Conservation (phyloP, 2,329 filamentous ascomycete genomes). For the Botrytis fabae region DNA sequence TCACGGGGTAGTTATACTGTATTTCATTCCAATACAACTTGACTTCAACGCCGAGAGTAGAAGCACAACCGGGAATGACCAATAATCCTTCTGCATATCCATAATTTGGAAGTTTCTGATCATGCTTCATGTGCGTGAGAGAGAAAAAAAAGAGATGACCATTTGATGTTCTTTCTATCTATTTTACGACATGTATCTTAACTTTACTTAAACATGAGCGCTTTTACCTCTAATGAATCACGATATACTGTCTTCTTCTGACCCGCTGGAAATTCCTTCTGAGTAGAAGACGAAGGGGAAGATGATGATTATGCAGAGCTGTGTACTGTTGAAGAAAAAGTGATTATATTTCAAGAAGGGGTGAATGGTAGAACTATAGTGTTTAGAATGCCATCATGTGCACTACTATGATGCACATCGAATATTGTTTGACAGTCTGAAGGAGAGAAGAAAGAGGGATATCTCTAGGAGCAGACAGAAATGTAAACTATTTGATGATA, state of each 20-base stretch:
- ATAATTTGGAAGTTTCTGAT: accelerated
- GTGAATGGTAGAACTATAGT: neutral
- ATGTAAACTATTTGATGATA: neutral
- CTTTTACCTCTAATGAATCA: neutral
- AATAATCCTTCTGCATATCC: neutral
- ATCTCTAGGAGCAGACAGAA: accelerated
- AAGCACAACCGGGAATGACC: too few species aligned
- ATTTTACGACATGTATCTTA: neutral
- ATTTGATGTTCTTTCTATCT: neutral
- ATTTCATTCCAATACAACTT: neutral
- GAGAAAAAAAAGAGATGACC: too few species aligned
- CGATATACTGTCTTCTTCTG: neutral
- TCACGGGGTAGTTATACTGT: neutral
- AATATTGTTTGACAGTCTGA: neutral
- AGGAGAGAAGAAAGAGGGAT: neutral
- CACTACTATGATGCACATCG: neutral
- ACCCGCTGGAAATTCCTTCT: neutral
- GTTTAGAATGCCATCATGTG: neutral
- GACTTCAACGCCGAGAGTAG: neutral
- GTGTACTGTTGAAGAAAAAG: accelerated
- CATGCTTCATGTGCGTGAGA: neutral
- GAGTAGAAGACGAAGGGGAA: neutral
- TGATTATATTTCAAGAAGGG: neutral
- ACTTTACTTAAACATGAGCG: neutral
- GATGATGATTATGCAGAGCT: neutral